Evolutionary conservation across 1,139 yeast genomes (phyloP).

Genomic region (Wickerhamomyces sp.): DNA sequence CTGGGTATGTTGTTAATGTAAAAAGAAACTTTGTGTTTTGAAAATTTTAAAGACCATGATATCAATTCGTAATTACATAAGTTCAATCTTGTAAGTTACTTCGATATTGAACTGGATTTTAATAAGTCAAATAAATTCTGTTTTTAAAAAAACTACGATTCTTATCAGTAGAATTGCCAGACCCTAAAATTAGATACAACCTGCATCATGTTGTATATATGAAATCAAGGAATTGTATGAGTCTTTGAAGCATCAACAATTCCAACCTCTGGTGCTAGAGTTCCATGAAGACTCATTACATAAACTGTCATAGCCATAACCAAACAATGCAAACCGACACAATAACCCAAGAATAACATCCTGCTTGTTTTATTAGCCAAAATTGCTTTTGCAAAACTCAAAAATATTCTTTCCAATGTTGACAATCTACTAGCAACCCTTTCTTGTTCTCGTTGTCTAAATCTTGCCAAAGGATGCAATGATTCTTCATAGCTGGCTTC

Average conservation of each 20-base stretch:
- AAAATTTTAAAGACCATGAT: neutral
- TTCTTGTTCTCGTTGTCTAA: constrained; percentile 73
- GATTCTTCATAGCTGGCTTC: constrained; percentile 68
- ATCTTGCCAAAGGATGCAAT: constrained; percentile 79
- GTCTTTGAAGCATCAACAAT: constrained; percentile 17
- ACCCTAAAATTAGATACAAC: neutral
- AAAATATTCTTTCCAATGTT: constrained; percentile 74
- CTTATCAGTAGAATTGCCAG: no score
- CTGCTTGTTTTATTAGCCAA: constrained; percentile 71
- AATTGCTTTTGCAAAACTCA: constrained; percentile 67
- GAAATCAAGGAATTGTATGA: neutral
- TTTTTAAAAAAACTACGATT: no score
- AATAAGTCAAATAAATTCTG: no score
- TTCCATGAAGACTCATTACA: constrained; percentile 45
- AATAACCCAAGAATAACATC: constrained; percentile 67
- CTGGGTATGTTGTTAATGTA: constrained; percentile 15
- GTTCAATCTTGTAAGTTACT: neutral
- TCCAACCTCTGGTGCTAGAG: constrained; percentile 44
- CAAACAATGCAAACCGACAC: constrained; percentile 68
- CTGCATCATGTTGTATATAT: no score
- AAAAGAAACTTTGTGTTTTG: constrained; percentile 6
- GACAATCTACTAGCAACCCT: constrained; percentile 69
- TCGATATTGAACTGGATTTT: neutral
- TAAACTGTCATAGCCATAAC: constrained; percentile 64
- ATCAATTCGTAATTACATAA: neutral